Evolutionary conservation across 2,329 filamentous ascomycete species (phyloP), one percentile per base, ranked within the genome.

Genomic region (Xylaria sp.): DNA sequence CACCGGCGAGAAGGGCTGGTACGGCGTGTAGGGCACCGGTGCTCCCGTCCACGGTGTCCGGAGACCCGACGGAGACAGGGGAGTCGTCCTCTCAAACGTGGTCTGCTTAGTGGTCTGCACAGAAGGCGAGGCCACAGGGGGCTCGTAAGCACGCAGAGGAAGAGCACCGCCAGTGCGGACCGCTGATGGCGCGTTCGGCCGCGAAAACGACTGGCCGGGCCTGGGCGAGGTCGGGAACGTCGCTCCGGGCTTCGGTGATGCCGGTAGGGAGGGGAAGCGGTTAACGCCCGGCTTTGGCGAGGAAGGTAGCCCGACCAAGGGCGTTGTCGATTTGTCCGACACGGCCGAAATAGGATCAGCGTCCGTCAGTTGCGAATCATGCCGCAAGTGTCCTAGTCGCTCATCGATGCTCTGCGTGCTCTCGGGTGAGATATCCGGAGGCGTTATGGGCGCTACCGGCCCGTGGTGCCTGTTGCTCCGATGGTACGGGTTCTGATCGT

Each of bases 1-100:
- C 44, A 90, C 78, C 1, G 89, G 88, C 6, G 87, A 89, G 68
- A 87, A 90, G 0, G 90, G 90, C 76, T 92, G 90, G 63, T 92
- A 93, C 0, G 90, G 88, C 50, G 83, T 85, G 71, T 92, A 92
- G 1, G 89, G 89, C 19, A 86, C 81, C 1, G 84, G 79, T 19
- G 77, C 78, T 4, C 82, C 84, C 1, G 81, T 85, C 69, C 76
- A 82, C 0, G 88, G 89, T 2, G 85, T 88, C 42, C 81, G 82
- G 20, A 84, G 76, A 1, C 81, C 83, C 0, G 72, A 73, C 2
- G 86, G 85, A 2, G 83, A 83, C 51, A 83, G 65, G 1, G 82
- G 80, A 0, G 72, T 74, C 19, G 72, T 75, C 26, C 85, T 76
- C 64, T 87, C 84, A 57, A 88, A 83, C 1, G 86, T 81, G 0